Conservation (phyloP, 164 flowering plant genomes). For the Annona squamosa region DNA sequence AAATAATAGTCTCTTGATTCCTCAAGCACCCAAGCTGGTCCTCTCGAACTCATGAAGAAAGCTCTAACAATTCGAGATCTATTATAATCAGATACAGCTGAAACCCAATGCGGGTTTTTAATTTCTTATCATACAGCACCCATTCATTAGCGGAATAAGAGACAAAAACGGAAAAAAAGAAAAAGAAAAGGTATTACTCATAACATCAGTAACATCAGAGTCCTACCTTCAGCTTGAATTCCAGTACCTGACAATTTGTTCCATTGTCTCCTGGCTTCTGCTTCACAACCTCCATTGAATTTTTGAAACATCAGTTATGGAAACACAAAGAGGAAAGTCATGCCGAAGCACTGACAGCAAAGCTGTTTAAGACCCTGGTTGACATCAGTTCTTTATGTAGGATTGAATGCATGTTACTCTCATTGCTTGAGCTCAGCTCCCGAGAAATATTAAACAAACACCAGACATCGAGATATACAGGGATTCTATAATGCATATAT, state of each 20-base stretch:
- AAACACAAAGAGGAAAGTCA: not conserved
- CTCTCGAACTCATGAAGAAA: not conserved
- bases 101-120: not conserved
- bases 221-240: not conserved
- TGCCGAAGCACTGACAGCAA: not conserved
- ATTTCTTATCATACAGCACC: not conserved
- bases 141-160: not conserved
- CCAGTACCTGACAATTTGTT: not conserved
- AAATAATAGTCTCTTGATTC: not conserved
- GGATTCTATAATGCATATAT: conserved; percentile 66
- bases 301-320: not conserved
- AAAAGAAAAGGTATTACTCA: not conserved
- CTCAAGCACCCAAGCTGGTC: not conserved
- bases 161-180: not conserved
- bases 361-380: not conserved
- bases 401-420: not conserved
- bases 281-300: not conserved
- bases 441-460: not conserved
- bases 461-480: not conserved
- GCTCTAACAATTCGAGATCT: not conserved
- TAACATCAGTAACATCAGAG: not conserved
- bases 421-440: not conserved
- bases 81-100: not conserved
- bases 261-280: not conserved
- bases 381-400: not conserved